Evolutionary conservation across 495 filamentous ascomycete genomes (phyloP), one percentile per base, ranked within the genome.

Genomic region (Jackrogersella multiformis): DNA sequence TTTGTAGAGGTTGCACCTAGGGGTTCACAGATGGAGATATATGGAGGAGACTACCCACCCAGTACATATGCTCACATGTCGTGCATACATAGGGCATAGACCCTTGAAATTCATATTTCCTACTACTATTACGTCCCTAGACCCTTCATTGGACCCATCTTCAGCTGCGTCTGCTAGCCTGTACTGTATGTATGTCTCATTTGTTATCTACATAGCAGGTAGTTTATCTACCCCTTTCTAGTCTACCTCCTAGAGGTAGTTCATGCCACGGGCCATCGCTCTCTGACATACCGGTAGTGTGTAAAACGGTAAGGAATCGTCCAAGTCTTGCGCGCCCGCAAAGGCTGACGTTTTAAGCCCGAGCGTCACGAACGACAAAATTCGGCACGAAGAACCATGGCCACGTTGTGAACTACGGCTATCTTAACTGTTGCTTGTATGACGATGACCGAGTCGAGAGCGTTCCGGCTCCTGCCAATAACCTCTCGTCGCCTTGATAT

Each of bases 81-180:
- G 61, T 66, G 61, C 67, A 66, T 66, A 61, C 44, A 51, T 65
- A 69, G 28, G 56, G 56, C 56, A 65, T 61, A 60, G 51, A 56
- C 7, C 51, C 61, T 44, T 65, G 61, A 53, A 57, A 42, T 46
- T 21, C 56, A 42, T 28, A 15, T 45, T 44, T 62, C 18, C n/a
- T n/a, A n/a, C n/a, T n/a, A n/a, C n/a, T n/a, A n/a, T n/a, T n/a
- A n/a, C n/a, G n/a, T n/a, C n/a, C 7, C 44, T 20, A 15, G 52
- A 10, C 45, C 18, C 41, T 23, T 56, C 26, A 70, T 70, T 70
- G 67, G 61, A 56, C 39, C 16, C 32, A 16, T 16, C 20, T 55
- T 58, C 67, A 70, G 67, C 61, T 61, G 44, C 20, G 26, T 57
- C 32, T 57, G 51, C 55, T 30, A 54, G 26, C 60, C 53, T 15